phyloP scores from a whole-genome alignment of 257 asterid genomes.

The Lycium ferocissimum region DNA sequence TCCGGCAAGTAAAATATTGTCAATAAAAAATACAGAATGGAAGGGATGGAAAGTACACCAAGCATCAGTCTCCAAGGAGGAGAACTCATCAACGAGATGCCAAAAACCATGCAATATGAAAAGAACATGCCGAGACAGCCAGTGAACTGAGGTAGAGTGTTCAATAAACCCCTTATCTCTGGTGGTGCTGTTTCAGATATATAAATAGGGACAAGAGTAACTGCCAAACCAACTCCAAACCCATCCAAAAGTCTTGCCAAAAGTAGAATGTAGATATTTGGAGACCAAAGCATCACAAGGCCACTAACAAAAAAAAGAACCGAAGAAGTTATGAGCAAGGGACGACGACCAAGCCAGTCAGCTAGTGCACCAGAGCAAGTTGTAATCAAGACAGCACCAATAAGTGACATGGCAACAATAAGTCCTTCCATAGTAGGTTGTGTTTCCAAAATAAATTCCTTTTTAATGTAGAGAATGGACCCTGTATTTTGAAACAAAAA shows the following conservation, averaged over 20 bases:
- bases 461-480: slow-evolving; percentile 56
- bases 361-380: slow-evolving; percentile 60
- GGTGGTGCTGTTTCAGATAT: slow-evolving; percentile 77
- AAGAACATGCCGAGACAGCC: slow-evolving; percentile 60
- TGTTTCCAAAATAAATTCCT: slow-evolving; percentile 59
- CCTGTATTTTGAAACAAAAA: slow-evolving; percentile 43
- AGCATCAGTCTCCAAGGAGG: slow-evolving; percentile 77
- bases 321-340: slow-evolving; percentile 62
- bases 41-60: slow-evolving; percentile 58
- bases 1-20: slow-evolving; percentile 66
- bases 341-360: slow-evolving; percentile 69
- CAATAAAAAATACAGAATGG: slow-evolving; percentile 52
- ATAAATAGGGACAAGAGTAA: slow-evolving; percentile 64
- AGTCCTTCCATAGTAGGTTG: slow-evolving; percentile 69
- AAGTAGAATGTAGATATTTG: slow-evolving; percentile 63
- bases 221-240: slow-evolving; percentile 68
- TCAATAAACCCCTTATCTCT: slow-evolving; percentile 65
- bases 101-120: slow-evolving; percentile 63
- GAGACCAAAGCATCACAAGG: slow-evolving; percentile 68
- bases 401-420: slow-evolving; percentile 64
- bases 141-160: slow-evolving; percentile 72
- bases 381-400: slow-evolving; percentile 67
- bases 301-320: slow-evolving; percentile 56
- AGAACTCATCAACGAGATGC: slow-evolving; percentile 57
- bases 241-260: slow-evolving; percentile 69